Evolutionary conservation across 129 eudicot species (phyloP).

Genomic region (Artemisia tridentata): DNA sequence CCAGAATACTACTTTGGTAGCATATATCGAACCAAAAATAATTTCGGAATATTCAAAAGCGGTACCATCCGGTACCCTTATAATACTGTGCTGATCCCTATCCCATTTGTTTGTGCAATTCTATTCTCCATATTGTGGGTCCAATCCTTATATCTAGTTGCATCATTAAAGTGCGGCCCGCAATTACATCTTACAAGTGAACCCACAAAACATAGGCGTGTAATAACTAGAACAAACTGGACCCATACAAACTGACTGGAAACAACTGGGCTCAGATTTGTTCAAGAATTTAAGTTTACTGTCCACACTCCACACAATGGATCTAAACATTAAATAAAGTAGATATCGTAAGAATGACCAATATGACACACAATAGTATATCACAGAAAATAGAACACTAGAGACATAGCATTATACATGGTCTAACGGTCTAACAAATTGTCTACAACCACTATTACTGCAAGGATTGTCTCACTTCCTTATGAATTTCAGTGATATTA

Average conservation of each 20-base stretch:
- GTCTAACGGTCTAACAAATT: not conserved
- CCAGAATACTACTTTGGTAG: too few species aligned
- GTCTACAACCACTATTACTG: not conserved
- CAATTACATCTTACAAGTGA: not conserved
- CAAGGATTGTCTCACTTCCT: not conserved
- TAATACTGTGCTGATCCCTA: too few species aligned
- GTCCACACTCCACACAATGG: not conserved
- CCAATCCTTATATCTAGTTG: slow-evolving; percentile 1
- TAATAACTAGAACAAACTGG: slow-evolving; percentile 1
- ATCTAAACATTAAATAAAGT: not conserved
- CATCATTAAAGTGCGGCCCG: not conserved
- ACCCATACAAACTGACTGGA: not conserved
- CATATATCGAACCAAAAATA: too few species aligned
- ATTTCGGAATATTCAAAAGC: too few species aligned
- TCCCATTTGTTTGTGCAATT: too few species aligned
- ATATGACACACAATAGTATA: not conserved
- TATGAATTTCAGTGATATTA: not conserved
- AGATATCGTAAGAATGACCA: too few species aligned
- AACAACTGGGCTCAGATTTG: not conserved
- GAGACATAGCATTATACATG: not conserved
- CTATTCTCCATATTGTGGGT: not conserved
- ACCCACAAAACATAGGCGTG: not conserved
- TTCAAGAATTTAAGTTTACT: not conserved
- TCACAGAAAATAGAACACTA: not conserved
- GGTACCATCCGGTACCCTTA: too few species aligned